A percentile compares a stretch with the other conserved stretches of the same genome.
These are phyloP conservation scores for Taxillus chinensis DNA, from an alignment of 164 flowering plant genomes.

Conservation along the genomic window DNA sequence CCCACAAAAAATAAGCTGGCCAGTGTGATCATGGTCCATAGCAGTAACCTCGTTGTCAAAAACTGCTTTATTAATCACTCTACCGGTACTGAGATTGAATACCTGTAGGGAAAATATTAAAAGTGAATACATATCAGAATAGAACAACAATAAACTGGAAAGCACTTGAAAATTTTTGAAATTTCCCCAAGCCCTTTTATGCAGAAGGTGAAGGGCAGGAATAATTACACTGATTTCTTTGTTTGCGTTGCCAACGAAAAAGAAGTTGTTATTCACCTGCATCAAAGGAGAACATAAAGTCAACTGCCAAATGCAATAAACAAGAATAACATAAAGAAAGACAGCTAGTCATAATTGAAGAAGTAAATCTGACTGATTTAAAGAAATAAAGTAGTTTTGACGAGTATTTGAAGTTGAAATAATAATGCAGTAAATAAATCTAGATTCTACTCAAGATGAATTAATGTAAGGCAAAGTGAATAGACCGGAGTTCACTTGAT, in stretches of 20 bases:
- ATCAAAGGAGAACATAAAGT: conserved; percentile 8
- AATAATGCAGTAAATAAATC: too few relatives aligned
- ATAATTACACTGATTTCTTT: conserved; percentile 65
- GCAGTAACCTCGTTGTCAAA: conserved; percentile 67
- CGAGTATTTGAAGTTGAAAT: too few relatives aligned
- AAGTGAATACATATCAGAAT: background rate
- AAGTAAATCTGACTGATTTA: too few relatives aligned
- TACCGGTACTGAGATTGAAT: conserved; percentile 92
- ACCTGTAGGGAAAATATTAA: conserved; percentile 36
- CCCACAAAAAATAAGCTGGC: conserved; percentile 89
- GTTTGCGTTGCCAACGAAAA: conserved; percentile 84
- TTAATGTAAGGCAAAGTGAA: background rate
- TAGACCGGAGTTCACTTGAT: background rate
- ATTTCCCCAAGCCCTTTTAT: background rate
- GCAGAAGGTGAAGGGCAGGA: background rate
- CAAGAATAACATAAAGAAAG: background rate
- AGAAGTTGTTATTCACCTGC: conserved; percentile 94
- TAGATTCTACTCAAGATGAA: background rate
- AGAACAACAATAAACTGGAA: background rate
- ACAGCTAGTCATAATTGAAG: too few relatives aligned
- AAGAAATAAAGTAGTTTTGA: too few relatives aligned
- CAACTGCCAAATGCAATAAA: background rate
- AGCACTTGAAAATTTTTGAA: too few relatives aligned
- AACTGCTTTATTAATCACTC: conserved; percentile 42
- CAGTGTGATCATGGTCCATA: conserved; percentile 94